Base-by-base conservation (phyloP, 2,329 filamentous ascomycete genomes). In the Herpotrichia juniperi region DNA sequence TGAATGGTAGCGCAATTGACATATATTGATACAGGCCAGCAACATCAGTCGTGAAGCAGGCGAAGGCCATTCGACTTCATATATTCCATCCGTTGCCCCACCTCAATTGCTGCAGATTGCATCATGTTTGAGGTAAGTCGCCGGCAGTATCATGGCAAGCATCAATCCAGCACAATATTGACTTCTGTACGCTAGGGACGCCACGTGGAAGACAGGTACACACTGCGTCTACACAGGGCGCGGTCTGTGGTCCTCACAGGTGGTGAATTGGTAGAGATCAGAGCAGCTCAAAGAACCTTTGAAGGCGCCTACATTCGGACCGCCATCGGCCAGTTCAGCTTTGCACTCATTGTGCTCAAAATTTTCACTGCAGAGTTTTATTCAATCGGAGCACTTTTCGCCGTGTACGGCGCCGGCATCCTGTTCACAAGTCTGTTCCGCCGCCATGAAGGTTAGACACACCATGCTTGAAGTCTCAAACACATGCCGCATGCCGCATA, bases 351-450 rank as follows among this genome's bases (percentile, higher is more conserved):
- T 57, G 90, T 99, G 46, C 85, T 96, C 62, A 96, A 96, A 78
- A 96, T 99, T 74, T 97, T 99, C 78, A 97, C 92, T 8, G 84
- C 87, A 46, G 94, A 97, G 71, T 97, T 99, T 79, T 97, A 97
- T 76, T 87, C 89, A 62, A 96, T 97, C 57, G 94, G 94, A n/a
- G 94, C 94, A 6, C 81, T 99, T 26, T 97, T 97, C 71, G 93
- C 94, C 37, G 87, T 91, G 43, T 97, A 97, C 69, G 94, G 93
- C 11, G 87, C 88, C 3, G 90, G 91, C 6, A 84, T 99, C 42
- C 79, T 97, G 68, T 80, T 90, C 22, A 91, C 96, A 53, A 89
- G 91, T 63, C 79, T 91, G 48, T 96, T 96, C 75, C 84, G 94
- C 51, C 86, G 94, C 48, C 90, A 93, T 69, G 90, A 97, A 75